A percentile compares a stretch with the other conserved stretches of the same genome.
phyloP scores from a whole-genome alignment of 768 basidiomycete species.

The Termitomyces sp. region DNA sequence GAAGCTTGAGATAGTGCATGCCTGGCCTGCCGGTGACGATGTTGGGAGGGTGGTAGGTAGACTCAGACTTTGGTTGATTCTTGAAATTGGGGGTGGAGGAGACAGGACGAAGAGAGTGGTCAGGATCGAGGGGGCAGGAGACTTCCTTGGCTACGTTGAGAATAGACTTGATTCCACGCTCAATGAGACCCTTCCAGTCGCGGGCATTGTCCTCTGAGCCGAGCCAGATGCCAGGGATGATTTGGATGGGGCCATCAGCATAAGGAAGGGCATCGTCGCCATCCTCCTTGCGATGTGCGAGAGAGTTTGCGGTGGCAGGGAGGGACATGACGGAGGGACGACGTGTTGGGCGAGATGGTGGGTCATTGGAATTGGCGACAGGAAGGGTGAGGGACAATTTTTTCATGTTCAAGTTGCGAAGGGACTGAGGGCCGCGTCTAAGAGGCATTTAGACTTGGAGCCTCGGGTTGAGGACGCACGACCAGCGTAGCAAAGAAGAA shows the following conservation, averaged over 20 bases:
- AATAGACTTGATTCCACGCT: conserved; percentile 71
- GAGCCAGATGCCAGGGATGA: conserved; percentile 84
- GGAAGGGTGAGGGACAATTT: conserved; percentile 66
- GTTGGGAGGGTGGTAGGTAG: conserved; percentile 66
- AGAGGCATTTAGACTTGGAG: conserved; percentile 25
- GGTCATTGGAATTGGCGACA: conserved; percentile 58
- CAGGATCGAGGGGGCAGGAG: conserved; percentile 56
- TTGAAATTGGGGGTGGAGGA: conserved; percentile 66
- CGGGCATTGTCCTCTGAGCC: conserved; percentile 90
- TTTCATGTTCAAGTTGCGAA: conserved; percentile 59
- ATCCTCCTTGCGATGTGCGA: conserved; percentile 60
- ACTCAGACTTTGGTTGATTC: conserved; percentile 27
- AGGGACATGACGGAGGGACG: conserved; percentile 73
- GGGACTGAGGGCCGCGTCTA: conserved; percentile 17
- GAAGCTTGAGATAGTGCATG: conserved; percentile 84
- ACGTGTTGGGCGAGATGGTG: conserved; percentile 30
- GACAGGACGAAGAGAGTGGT: conserved; percentile 47
- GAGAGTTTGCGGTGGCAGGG: conserved; percentile 45
- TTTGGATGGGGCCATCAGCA: conserved; percentile 71
- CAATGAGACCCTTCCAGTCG: conserved; percentile 67
- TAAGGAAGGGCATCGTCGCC: conserved; percentile 64
- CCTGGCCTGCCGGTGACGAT: conserved; percentile 63
- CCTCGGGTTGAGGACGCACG: conserved; percentile 18
- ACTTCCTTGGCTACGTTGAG: conserved; percentile 96
- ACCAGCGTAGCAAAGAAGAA: conserved; percentile 18